These are phyloP conservation scores for Schwanniomyces vanrijiae DNA, from an alignment of 805 yeast genomes.

Conservation along the genomic window DNA sequence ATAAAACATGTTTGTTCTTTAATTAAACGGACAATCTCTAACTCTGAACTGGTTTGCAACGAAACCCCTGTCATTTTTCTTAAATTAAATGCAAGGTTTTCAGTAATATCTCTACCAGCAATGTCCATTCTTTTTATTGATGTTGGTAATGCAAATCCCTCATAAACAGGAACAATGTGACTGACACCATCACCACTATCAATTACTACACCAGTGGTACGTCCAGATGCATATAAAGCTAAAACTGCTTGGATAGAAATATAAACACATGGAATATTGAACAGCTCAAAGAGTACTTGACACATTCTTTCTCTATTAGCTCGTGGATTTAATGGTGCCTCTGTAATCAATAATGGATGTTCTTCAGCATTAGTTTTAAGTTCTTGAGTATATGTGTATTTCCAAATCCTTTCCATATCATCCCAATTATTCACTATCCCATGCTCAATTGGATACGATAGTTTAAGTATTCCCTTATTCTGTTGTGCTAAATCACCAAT, in stretches of 20 bases:
- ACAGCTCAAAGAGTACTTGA: conserved; percentile 68
- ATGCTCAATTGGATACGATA: conserved; percentile 76
- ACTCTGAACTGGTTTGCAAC: conserved; percentile 71
- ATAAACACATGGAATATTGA: conserved; percentile 75
- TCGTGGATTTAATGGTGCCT: conserved; percentile 80
- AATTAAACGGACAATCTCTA: conserved; percentile 74
- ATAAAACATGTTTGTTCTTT: conserved; percentile 77
- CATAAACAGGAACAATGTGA: conserved; percentile 84
- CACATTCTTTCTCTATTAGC: conserved; percentile 59
- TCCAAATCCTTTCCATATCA: conserved; percentile 90
- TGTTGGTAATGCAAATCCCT: conserved; percentile 78
- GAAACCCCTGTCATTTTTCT: conserved; percentile 63
- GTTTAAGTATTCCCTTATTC: conserved; percentile 70
- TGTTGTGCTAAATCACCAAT: conserved; percentile 77
- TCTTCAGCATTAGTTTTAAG: conserved; percentile 65
- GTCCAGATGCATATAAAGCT: conserved; percentile 82
- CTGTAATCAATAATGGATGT: conserved; percentile 86
- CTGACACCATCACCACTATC: conserved; percentile 95
- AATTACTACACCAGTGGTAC: conserved; percentile 86
- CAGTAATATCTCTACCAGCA: conserved; percentile 87
- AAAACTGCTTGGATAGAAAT: conserved; percentile 75
- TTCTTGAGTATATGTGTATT: conserved; percentile 57
- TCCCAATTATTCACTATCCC: conserved; percentile 99
- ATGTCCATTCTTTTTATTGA: conserved; percentile 73
- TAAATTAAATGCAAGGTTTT: conserved; percentile 65